Percentiles rank a stretch among this genome's conserved stretches.
Evolutionary conservation across 202 grass and related monocot genomes (phyloP).

Genomic region (Elaeis oleifera): DNA sequence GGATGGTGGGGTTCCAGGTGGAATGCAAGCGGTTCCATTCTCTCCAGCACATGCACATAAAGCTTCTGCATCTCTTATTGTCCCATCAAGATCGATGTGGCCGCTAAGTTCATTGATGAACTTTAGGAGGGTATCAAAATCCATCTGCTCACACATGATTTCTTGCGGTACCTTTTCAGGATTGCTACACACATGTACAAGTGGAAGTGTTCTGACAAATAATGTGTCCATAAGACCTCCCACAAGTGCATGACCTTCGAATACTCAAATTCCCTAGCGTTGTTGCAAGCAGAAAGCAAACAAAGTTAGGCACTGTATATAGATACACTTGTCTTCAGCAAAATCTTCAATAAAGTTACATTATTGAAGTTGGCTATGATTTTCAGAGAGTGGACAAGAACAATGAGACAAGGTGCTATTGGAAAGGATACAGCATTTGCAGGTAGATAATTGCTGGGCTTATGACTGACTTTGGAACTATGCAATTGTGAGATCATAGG

Average conservation of each 20-base stretch:
- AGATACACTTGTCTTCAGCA: too few species aligned
- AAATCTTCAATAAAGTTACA: too few species aligned
- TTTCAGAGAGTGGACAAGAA: too few species aligned
- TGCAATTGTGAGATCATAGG: too few species aligned
- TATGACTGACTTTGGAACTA: too few species aligned
- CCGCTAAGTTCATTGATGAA: conserved; percentile 98
- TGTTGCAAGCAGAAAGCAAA: background rate
- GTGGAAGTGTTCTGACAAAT: conserved; percentile 92
- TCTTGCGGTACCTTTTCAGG: conserved; percentile 55
- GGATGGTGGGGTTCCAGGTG: conserved; percentile 82
- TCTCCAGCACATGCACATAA: conserved; percentile 59
- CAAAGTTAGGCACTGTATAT: background rate
- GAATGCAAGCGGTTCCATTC: conserved; percentile 60
- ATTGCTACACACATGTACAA: conserved; percentile 89
- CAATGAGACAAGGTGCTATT: too few species aligned
- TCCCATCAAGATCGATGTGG: conserved; percentile 63
- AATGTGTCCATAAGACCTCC: conserved; percentile 90
- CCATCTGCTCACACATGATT: conserved; percentile 90
- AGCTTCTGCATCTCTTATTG: conserved; percentile 67
- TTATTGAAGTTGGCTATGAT: too few species aligned
- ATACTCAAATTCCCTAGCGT: conserved; percentile 78
- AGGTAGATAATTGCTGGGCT: too few species aligned
- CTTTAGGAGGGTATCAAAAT: conserved; percentile 95
- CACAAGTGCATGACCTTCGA: conserved; percentile 69
- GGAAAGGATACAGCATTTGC: too few species aligned